Evolutionary conservation across 208 protist species (phyloP), one percentile per base, ranked within the genome.

Genomic region (Trypanosoma rangeli): DNA sequence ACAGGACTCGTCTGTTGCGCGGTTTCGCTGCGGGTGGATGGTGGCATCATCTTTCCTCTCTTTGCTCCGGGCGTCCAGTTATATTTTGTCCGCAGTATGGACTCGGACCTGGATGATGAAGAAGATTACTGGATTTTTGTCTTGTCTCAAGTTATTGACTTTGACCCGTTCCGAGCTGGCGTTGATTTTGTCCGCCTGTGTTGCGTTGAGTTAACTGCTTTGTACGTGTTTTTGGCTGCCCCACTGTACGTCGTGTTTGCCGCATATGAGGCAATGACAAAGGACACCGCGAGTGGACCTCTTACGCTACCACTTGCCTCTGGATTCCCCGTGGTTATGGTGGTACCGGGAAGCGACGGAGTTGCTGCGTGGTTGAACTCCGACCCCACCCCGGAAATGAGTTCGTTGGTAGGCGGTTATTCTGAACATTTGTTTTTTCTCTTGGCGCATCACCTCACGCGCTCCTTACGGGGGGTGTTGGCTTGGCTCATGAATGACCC

Each of bases 51-150:
- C 54, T 59, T 79, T 18, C 72, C 79, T 28, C 68, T 94, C 44
- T 94, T 94, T 73, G 84, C 85, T 26, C 83, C 83, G 60, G 89
- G 89, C n/a, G 89, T 94, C 3, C 86, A 94, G 28, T 71, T 94
- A 9, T 92, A 86, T 67, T 89, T 89, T 64, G 68, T 91, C 49
- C 84, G 86, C 67, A 85, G 81, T 76, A 73, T 90, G 46, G 82
- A 92, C 73, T 55, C 80, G 1, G 74, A 76, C 52, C 74, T 84
- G 70, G 85, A 88, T 33, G 42, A 73, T 10, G 76, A 83, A 39
- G 22, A 62, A 1, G 64, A 62, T 28, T 89, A 89, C 63, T 91
- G 79, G 80, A 70, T 70, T 48, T 86, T 83, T 63, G 78, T 92
- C 35, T 64, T 92, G 20, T 77, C 76, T 16, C 89, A 89, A 39